A percentile compares a stretch with the other conserved stretches of the same genome.
Conservation (phyloP, 805 yeast species). For the Wickerhamomyces bisporus region DNA sequence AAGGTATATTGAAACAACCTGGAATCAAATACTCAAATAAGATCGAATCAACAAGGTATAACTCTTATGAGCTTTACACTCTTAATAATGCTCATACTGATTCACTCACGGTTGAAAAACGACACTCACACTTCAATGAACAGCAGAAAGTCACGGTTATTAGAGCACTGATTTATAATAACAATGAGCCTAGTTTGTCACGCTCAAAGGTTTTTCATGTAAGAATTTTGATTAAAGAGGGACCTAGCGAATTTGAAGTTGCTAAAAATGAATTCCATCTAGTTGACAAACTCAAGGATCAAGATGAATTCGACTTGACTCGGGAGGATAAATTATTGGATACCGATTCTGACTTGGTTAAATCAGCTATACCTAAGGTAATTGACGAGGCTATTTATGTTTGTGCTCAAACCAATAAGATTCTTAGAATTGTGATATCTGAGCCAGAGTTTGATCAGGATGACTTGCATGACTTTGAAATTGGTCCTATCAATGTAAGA, state of each 20-base stretch:
- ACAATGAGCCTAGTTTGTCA: conserved; percentile 21
- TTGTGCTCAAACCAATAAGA: conserved; percentile 38
- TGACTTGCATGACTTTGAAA: conserved; percentile 44
- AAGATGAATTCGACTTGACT: conserved; percentile 29
- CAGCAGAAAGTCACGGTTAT: conserved; percentile 22
- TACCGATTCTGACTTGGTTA: conserved; percentile 8
- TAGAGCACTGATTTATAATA: conserved; percentile 25
- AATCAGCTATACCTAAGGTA: conserved; percentile 28
- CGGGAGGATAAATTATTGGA: conserved; percentile 6
- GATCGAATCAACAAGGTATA: conserved; percentile 16
- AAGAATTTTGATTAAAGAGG: conserved; percentile 29
- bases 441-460: conserved; percentile 43
- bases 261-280: conserved; percentile 30
- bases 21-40: conserved; percentile 27
- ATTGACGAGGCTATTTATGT: conserved; percentile 44
- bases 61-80: conserved; percentile 21
- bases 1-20: conserved; percentile 26
- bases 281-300: conserved; percentile 17
- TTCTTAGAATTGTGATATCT: conserved; percentile 50
- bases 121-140: conserved; percentile 10
- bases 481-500: conserved; percentile 46
- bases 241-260: conserved; percentile 5
- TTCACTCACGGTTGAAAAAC: conserved; percentile 21
- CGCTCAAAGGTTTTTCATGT: conserved; percentile 27
- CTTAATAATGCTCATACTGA: conserved; percentile 22